A percentile compares a stretch with the other conserved stretches of the same genome.
Conservation (phyloP, 495 filamentous ascomycete genomes). For the Penicillium taxi region DNA sequence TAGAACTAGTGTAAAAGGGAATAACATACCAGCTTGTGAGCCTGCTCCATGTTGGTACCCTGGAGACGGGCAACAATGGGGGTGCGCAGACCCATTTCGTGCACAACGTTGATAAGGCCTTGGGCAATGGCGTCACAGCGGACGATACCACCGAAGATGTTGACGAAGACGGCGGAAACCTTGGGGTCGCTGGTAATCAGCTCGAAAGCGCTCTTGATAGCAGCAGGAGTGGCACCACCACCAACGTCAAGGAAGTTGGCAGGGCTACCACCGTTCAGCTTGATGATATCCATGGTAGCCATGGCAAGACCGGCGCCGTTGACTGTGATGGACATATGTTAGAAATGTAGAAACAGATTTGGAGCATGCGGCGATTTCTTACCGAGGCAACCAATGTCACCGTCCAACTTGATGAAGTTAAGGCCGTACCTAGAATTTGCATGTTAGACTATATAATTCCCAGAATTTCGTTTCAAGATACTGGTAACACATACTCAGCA, state of each 20-base stretch:
- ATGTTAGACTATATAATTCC: slow-evolving; percentile 12
- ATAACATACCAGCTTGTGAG: slow-evolving; percentile 65
- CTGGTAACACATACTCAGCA: slow-evolving; percentile 52
- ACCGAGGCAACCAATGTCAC: slow-evolving; percentile 92
- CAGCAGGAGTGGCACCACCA: slow-evolving; percentile 90
- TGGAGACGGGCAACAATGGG: slow-evolving; percentile 95
- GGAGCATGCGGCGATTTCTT: slow-evolving; percentile 7
- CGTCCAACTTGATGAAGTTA: slow-evolving; percentile 99
- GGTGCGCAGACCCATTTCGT: slow-evolving; percentile 88
- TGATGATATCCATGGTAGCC: slow-evolving; percentile 99
- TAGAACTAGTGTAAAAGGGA: neutral
- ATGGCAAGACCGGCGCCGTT: slow-evolving; percentile 98
- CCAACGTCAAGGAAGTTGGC: slow-evolving; percentile 99
- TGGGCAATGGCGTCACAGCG: slow-evolving; percentile 96
- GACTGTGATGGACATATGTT: slow-evolving; percentile 44
- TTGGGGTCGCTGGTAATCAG: slow-evolving; percentile 98
- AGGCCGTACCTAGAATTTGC: slow-evolving; percentile 52
- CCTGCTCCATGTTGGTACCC: slow-evolving; percentile 97
- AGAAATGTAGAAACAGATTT: neutral
- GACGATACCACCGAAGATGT: slow-evolving; percentile 99
- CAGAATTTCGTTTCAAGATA: neutral
- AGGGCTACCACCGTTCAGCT: slow-evolving; percentile 91
- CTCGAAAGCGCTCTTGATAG: slow-evolving; percentile 95
- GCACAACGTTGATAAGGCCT: slow-evolving; percentile 87
- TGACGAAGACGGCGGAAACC: slow-evolving; percentile 98